These are phyloP conservation scores for Globisporangium radiosum DNA, from an alignment of 352 stramenopile genomes.

Conservation along the genomic window DNA sequence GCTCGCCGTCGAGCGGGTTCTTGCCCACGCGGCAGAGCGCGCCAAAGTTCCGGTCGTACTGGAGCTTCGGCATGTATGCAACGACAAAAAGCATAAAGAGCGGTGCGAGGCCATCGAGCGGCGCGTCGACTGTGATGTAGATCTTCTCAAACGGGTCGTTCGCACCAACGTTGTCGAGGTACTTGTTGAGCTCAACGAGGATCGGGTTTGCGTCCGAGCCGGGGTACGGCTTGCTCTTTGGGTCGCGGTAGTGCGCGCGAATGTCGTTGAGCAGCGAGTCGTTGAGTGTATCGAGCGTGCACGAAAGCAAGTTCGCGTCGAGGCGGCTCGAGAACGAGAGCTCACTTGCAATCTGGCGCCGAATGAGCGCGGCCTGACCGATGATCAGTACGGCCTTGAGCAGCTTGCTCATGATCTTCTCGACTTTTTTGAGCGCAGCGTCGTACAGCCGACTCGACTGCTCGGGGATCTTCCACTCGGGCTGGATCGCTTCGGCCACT, in stretches of 20 bases:
- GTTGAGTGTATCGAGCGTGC: conserved; percentile 88
- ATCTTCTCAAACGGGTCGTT: conserved; percentile 93
- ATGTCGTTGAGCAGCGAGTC: conserved; percentile 87
- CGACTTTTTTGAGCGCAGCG: conserved; percentile 87
- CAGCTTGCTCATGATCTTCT: conserved; percentile 92
- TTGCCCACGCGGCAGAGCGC: conserved; percentile 84
- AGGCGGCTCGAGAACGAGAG: conserved; percentile 86
- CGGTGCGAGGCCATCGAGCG: conserved; percentile 85
- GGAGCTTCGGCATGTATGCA: conserved; percentile 91
- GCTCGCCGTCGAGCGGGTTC: conserved; percentile 91
- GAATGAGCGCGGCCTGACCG: conserved; percentile 91
- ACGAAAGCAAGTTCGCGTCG: conserved; percentile 89
- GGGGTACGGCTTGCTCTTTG: conserved; percentile 77
- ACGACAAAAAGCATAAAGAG: conserved; percentile 92
- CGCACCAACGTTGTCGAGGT: conserved; percentile 87
- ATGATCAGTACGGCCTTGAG: conserved; percentile 91
- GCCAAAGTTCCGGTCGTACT: conserved; percentile 89
- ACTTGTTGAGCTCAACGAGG: conserved; percentile 87
- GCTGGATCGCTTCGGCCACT: conserved; percentile 71
- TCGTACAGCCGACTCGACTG: conserved; percentile 86
- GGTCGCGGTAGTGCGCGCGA: conserved; percentile 77
- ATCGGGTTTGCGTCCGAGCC: conserved; percentile 74
- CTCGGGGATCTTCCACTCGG: conserved; percentile 85
- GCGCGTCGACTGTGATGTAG: conserved; percentile 90
- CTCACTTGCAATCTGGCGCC: conserved; percentile 89